These are phyloP conservation scores for Naumovozyma baii DNA, from an alignment of 805 yeast genomes.

Conservation along the genomic window DNA sequence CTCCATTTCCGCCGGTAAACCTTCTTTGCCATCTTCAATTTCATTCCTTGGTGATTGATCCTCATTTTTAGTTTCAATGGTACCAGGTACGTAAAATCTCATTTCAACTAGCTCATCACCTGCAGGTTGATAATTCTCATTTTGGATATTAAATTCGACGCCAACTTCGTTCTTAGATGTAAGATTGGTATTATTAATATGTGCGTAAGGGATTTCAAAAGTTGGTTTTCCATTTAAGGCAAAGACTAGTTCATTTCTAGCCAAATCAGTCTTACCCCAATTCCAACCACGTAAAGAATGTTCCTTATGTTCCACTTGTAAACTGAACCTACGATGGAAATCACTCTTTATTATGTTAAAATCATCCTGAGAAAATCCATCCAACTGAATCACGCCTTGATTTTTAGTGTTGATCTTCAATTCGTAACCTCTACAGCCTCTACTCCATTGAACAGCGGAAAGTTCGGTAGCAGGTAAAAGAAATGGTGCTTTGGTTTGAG, in stretches of 20 bases:
- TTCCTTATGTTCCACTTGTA: conserved; percentile 71
- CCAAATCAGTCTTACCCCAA: conserved; percentile 93
- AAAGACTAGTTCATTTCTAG: conserved; percentile 82
- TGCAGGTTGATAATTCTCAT: conserved; percentile 48
- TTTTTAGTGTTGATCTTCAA: conserved; percentile 81
- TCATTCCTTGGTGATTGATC: conserved; percentile 24
- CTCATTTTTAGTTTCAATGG: conserved; percentile 41
- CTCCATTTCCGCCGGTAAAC: conserved; percentile 19
- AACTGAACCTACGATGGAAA: conserved; percentile 63
- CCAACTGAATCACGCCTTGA: conserved; percentile 75
- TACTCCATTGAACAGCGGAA: conserved; percentile 75
- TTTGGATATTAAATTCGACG: conserved; percentile 63
- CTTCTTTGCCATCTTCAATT: conserved; percentile 20
- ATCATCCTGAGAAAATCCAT: conserved; percentile 85
- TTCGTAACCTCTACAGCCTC: conserved; percentile 89
- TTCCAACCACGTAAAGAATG: conserved; percentile 98
- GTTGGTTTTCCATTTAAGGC: conserved; percentile 79
- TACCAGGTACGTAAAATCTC: conserved; percentile 90
- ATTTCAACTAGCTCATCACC: conserved; percentile 96
- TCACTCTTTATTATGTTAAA: conserved; percentile 74
- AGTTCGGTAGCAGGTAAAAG: conserved; percentile 81
- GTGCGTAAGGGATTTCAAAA: conserved; percentile 80
- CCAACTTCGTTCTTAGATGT: conserved; percentile 93
- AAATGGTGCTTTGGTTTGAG: conserved; percentile 59
- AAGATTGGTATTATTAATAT: conserved; percentile 74